Percentiles rank a stretch among this genome's conserved stretches.
Conservation (phyloP, 345 rosid genomes). For the Salix arbutifolia region DNA sequence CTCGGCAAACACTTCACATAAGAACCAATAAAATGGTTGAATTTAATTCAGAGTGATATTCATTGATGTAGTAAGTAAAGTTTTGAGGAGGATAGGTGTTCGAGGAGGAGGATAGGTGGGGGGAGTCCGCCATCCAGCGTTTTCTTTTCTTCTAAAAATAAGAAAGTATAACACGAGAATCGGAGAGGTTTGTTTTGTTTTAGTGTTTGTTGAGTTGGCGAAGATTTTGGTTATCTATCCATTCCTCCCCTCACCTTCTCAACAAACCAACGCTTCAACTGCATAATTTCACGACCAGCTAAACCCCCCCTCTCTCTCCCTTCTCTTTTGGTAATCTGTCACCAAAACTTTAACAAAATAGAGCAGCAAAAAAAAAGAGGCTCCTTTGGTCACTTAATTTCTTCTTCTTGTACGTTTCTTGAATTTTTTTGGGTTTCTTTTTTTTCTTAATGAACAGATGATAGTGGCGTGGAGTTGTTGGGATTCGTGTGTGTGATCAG, state of each 20-base stretch:
- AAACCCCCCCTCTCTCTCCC: neutral
- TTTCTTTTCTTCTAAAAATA: neutral
- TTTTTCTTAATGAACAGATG: constrained; percentile 17
- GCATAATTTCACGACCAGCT: constrained; percentile 39
- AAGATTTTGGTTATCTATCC: constrained; percentile 28
- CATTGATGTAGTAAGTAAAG: neutral
- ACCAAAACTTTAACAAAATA: neutral
- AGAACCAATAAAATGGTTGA: neutral
- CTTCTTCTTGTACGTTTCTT: constrained; percentile 11
- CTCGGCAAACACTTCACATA: neutral
- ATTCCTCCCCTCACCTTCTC: neutral
- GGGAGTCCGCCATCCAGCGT: neutral
- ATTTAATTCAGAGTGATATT: neutral
- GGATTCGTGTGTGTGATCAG: constrained; percentile 1
- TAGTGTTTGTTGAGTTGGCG: constrained; percentile 39
- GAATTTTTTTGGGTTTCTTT: neutral
- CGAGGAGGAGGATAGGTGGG: neutral
- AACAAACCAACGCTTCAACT: neutral
- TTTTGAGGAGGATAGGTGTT: neutral
- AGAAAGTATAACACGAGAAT: constrained; percentile 7
- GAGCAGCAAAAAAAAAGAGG: neutral
- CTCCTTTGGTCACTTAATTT: neutral
- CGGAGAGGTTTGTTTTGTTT: constrained; percentile 16
- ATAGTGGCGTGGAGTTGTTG: constrained; percentile 2
- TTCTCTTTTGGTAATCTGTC: neutral